Percentiles rank a stretch among this genome's conserved stretches.
phyloP scores from a whole-genome alignment of 2,329 filamentous ascomycete species.

The Colletotrichum kahawae region DNA sequence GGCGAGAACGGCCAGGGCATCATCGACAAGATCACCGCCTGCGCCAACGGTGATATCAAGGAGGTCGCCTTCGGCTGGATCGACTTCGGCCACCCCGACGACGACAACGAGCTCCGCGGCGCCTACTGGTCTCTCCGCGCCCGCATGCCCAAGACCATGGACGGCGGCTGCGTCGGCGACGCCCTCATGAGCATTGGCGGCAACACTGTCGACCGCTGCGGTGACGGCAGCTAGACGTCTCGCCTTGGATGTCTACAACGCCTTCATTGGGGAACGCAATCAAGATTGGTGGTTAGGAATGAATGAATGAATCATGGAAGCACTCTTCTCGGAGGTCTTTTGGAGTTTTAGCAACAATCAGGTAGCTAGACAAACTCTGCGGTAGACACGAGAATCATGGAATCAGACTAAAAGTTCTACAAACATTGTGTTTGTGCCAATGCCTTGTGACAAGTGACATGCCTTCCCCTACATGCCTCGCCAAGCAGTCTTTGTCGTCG shows the following conservation, averaged over 20 bases:
- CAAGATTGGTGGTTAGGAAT: neutral
- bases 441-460: neutral
- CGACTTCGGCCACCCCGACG: neutral
- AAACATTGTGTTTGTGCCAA: accelerated
- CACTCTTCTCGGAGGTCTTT: neutral
- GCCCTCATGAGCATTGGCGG: neutral
- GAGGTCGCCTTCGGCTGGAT: neutral
- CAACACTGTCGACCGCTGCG: neutral
- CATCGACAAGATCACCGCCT: neutral
- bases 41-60: neutral
- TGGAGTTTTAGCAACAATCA: neutral
- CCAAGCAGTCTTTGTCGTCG: accelerated
- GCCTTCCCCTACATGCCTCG: neutral
- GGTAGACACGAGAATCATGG: neutral
- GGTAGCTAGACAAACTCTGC: neutral
- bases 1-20: neutral
- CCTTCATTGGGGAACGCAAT: neutral
- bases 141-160: neutral
- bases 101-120: neutral
- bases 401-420: neutral
- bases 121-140: neutral
- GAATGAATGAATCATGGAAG: neutral
- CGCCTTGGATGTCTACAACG: neutral
- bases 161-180: neutral
- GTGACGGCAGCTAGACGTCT: neutral